These are phyloP conservation scores for Ogataea populi-albae DNA, from an alignment of 805 yeast species.

Conservation along the genomic window DNA sequence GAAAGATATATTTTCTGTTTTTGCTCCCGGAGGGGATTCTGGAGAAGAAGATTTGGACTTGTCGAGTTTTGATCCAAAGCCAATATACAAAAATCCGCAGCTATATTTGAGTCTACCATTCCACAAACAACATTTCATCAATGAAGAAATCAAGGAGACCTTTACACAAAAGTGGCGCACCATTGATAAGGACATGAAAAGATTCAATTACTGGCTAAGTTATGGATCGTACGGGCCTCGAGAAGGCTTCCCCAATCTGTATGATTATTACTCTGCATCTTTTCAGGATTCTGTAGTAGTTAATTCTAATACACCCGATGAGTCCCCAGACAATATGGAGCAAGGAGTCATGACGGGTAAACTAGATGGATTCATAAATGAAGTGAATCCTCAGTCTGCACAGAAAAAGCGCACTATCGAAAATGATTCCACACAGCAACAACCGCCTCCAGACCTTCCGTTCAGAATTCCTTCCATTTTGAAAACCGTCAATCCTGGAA, in stretches of 20 bases:
- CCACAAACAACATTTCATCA: conserved; percentile 56
- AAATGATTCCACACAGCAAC: conserved; percentile 9
- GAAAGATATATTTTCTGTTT: conserved; percentile 36
- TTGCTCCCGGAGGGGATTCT: conserved; percentile 30
- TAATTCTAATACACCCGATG: too few relatives aligned
- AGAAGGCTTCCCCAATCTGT: conserved; percentile 46
- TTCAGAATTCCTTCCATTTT: conserved; percentile 42
- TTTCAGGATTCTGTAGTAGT: too few relatives aligned
- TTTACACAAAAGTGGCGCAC: conserved; percentile 55
- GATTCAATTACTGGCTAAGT: conserved; percentile 56
- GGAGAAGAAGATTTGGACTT: conserved; percentile 33
- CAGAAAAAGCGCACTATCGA: neutral
- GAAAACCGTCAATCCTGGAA: conserved; percentile 27
- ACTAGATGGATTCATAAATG: conserved; percentile 12
- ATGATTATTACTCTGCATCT: conserved; percentile 33
- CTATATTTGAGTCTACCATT: conserved; percentile 33
- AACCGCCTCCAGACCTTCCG: conserved; percentile 61
- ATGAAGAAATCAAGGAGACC: conserved; percentile 44
- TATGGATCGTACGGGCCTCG: conserved; percentile 75
- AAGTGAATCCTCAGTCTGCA: conserved; percentile 3
- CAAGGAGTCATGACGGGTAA: conserved; percentile 1
- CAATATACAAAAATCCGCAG: conserved; percentile 31
- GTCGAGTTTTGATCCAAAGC: conserved; percentile 32
- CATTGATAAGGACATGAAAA: conserved; percentile 47
- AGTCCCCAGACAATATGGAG: conserved; percentile 1